Percentiles rank a stretch among this genome's conserved stretches.
Evolutionary conservation across 1,284 basidiomycete genomes (phyloP).

Genomic region (Salmacisia buchloeana): DNA sequence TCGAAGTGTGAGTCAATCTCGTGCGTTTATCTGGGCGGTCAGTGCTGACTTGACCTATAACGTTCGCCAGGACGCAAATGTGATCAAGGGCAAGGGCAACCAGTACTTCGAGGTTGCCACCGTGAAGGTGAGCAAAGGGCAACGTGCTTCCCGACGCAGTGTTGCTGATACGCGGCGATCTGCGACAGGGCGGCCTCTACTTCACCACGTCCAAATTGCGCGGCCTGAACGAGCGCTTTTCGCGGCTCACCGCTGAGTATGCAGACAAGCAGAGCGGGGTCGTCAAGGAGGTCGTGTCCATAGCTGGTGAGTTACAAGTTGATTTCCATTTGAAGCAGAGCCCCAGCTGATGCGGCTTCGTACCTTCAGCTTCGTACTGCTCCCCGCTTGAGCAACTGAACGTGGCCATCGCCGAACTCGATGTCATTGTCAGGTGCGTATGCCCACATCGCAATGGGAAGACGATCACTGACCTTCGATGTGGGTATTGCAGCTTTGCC

Average conservation of each 20-base stretch:
- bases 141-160: not conserved
- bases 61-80: conserved; percentile 64
- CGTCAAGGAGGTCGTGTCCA: conserved; percentile 87
- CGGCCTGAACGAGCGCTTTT: conserved; percentile 67
- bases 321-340: not conserved
- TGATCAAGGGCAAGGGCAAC: conserved; percentile 64
- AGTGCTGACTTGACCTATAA: not conserved
- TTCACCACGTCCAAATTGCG: conserved; percentile 82
- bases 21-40: not conserved
- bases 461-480: not conserved
- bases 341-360: not conserved
- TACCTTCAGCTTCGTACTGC: conserved; percentile 60
- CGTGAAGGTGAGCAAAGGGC: conserved; percentile 57
- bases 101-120: conserved; percentile 80
- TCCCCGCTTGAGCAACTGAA: conserved; percentile 86
- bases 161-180: not conserved
- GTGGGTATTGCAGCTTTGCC: conserved; percentile 62
- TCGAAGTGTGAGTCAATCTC: conserved; percentile 25
- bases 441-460: not conserved
- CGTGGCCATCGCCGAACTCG: conserved; percentile 77
- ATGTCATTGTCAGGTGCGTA: conserved; percentile 69
- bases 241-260: conserved; percentile 67
- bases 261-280: conserved; percentile 70
- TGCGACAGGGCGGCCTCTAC: conserved; percentile 64
- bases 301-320: conserved; percentile 64